These are phyloP conservation scores for Jasminum sambac DNA, from an alignment of 257 asterid species.

Conservation along the genomic window DNA sequence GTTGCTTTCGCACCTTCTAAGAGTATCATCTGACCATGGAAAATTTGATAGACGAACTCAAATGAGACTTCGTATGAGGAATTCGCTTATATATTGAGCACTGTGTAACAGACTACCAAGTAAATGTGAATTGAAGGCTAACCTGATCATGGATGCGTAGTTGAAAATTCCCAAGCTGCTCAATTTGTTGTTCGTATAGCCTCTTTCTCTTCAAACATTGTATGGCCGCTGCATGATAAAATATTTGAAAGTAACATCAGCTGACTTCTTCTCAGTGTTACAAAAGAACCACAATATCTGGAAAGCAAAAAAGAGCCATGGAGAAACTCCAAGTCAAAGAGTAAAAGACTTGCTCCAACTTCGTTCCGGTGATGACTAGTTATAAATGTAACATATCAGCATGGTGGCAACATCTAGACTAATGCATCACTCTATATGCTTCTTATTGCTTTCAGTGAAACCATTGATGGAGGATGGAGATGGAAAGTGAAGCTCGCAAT, in stretches of 20 bases:
- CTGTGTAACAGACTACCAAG: not conserved
- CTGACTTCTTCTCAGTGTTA: not conserved
- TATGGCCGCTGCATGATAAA: constrained; percentile 64
- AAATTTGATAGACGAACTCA: constrained; percentile 6
- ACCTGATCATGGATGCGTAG: constrained; percentile 94
- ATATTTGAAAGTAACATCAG: not conserved
- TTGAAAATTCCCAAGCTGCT: constrained; percentile 70
- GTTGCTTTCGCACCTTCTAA: constrained; percentile 82
- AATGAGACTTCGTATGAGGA: not conserved
- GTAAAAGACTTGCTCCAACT: not conserved
- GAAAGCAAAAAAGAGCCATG: not conserved
- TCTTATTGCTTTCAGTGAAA: not conserved
- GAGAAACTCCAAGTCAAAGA: not conserved
- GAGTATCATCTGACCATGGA: constrained; percentile 52
- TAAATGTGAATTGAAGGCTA: not conserved
- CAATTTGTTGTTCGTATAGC: constrained; percentile 82
- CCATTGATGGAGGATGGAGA: not conserved
- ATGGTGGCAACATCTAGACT: not conserved
- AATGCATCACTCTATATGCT: not conserved
- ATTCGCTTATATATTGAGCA: not conserved
- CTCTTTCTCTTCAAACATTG: constrained; percentile 86
- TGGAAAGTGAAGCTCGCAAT: not conserved
- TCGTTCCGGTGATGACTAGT: not conserved
- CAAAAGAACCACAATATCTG: not conserved
- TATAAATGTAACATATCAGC: too few relatives aligned